A percentile compares a stretch with the other conserved stretches of the same genome.
Conservation (phyloP, 768 basidiomycete genomes). For the Trichaptum fuscoviolaceum region DNA sequence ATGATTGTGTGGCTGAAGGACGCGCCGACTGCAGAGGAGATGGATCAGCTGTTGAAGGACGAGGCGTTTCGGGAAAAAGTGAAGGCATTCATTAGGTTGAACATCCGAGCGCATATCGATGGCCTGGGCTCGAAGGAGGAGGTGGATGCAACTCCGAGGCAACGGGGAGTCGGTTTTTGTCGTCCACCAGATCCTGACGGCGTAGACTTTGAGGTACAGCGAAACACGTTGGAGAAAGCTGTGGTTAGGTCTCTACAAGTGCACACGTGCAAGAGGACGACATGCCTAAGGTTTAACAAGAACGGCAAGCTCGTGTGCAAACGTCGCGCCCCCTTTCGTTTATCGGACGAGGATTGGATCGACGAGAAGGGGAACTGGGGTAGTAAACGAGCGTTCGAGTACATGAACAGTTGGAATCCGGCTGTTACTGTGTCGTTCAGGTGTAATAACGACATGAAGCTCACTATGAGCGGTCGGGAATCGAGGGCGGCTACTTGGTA, state of each 20-base stretch:
- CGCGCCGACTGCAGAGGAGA: slow-evolving; percentile 26
- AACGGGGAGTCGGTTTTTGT: slow-evolving; percentile 25
- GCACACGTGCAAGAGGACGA: slow-evolving; percentile 25
- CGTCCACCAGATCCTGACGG: slow-evolving; percentile 30
- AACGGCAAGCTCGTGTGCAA: slow-evolving; percentile 27
- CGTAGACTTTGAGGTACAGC: slow-evolving; percentile 15
- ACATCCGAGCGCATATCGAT: slow-evolving; percentile 28
- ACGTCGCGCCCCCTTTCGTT: slow-evolving; percentile 20
- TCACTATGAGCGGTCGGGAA: slow-evolving; percentile 30
- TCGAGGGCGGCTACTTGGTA: slow-evolving; percentile 33
- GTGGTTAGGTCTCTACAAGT: slow-evolving; percentile 26
- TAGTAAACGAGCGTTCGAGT: slow-evolving; percentile 11
- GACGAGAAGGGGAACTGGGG: slow-evolving; percentile 16
- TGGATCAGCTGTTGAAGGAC: slow-evolving; percentile 19
- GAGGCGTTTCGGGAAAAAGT: slow-evolving; percentile 25
- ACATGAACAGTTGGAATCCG: slow-evolving; percentile 24
- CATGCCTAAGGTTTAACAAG: slow-evolving; percentile 19
- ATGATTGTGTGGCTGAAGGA: slow-evolving; percentile 32
- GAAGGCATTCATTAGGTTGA: slow-evolving; percentile 23
- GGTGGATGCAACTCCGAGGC: slow-evolving; percentile 20
- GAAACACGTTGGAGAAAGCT: slow-evolving; percentile 13
- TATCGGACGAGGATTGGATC: slow-evolving; percentile 11
- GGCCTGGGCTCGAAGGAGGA: slow-evolving; percentile 17
- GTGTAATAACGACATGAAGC: slow-evolving; percentile 39
- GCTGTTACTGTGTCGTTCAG: slow-evolving; percentile 17